Conservation (phyloP, 345 rosid genomes). For the Camelina sativa region DNA sequence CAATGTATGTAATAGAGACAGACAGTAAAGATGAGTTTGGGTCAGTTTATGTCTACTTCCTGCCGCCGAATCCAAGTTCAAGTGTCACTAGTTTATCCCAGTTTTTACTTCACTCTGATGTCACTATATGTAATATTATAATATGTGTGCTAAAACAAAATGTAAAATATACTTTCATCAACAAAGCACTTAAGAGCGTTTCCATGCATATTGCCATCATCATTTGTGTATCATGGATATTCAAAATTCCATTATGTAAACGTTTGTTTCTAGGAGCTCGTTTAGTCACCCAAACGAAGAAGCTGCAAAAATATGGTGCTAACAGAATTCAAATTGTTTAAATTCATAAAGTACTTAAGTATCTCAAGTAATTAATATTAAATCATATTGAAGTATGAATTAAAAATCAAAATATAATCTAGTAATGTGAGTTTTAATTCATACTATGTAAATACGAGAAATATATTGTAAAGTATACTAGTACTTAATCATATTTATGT, state of each 20-base stretch:
- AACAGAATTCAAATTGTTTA: no score
- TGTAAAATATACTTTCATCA: neutral
- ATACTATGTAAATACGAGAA: no score
- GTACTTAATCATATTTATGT: no score
- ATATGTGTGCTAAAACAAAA: neutral
- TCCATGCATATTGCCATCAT: neutral
- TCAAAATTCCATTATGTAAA: neutral
- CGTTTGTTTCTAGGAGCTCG: neutral
- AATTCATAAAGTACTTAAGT: no score
- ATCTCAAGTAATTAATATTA: no score
- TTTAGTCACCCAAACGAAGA: neutral
- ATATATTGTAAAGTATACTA: no score
- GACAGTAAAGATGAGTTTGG: slow-evolving; percentile 36
- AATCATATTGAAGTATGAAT: no score
- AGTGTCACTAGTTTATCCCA: slow-evolving; percentile 8
- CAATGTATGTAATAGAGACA: slow-evolving; percentile 42
- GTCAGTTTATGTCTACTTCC: slow-evolving; percentile 46
- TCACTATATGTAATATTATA: neutral
- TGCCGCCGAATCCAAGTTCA: slow-evolving; percentile 45
- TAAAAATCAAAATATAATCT: no score
- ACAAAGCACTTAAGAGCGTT: neutral
- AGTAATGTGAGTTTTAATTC: no score
- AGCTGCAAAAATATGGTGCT: no score
- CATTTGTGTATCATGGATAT: no score
- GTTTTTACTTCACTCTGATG: slow-evolving; percentile 19